A percentile compares a stretch with the other conserved stretches of the same genome.
Conservation (phyloP, 192 early-diverging fungal genomes). For the Funneliformis geosporum region DNA sequence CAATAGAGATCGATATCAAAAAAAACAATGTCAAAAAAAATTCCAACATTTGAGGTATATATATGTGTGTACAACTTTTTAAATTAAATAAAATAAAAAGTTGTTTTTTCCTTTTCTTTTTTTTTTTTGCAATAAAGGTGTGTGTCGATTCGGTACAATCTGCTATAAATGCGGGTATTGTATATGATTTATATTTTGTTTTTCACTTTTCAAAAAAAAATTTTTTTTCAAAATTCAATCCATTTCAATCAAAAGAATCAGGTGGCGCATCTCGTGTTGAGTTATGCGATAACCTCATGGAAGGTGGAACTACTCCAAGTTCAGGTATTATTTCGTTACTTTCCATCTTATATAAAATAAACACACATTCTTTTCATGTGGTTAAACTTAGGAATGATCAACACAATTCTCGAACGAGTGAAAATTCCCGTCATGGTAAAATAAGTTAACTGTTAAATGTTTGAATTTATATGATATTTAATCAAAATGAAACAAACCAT, state of each 20-base stretch:
- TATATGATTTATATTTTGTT: background rate
- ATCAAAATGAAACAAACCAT: background rate
- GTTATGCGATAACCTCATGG: conserved; percentile 64
- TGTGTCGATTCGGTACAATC: background rate
- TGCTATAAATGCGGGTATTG: background rate
- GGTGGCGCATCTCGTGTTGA: conserved; percentile 62
- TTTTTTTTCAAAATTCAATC: background rate
- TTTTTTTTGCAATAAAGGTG: background rate
- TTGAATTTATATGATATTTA: background rate
- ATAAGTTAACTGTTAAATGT: background rate
- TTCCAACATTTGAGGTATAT: background rate
- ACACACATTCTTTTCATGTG: conserved; percentile 25
- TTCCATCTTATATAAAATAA: too few relatives aligned
- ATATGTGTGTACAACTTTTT: background rate
- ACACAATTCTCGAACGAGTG: conserved; percentile 36
- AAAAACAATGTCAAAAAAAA: background rate
- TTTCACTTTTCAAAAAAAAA: background rate
- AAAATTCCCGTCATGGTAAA: conserved; percentile 58
- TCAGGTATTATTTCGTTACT: conserved; percentile 45
- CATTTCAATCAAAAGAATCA: conserved; percentile 42
- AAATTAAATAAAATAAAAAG: background rate
- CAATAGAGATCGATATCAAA: too few relatives aligned
- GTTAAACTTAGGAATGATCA: conserved; percentile 42
- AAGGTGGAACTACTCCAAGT: conserved; percentile 67
- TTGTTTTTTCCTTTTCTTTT: background rate